Evolutionary conservation across 208 protist species (phyloP).

Genomic region (Trichomonas tenax): DNA sequence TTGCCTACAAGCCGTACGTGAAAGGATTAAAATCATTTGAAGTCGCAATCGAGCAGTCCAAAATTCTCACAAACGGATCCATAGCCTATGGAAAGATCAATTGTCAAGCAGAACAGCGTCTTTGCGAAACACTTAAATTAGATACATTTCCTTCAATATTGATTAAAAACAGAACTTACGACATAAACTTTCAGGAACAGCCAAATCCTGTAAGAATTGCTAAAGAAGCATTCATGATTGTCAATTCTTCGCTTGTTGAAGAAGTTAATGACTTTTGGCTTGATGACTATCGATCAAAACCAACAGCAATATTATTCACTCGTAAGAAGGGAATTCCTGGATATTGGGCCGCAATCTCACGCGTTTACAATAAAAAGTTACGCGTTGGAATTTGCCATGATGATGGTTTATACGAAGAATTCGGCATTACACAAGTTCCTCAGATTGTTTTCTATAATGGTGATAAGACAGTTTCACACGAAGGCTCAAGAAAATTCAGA

Average conservation of each 20-base stretch:
- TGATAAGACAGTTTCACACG: neutral
- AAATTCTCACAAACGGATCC: constrained; percentile 5
- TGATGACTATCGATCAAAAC: neutral
- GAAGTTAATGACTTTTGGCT: neutral
- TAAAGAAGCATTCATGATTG: neutral
- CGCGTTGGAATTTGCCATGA: constrained; percentile 9
- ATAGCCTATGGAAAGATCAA: neutral
- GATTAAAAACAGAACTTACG: neutral
- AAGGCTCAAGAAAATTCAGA: neutral
- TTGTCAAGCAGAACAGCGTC: neutral
- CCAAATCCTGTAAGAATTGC: neutral
- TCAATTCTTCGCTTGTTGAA: neutral
- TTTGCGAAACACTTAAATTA: neutral
- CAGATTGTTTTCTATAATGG: neutral
- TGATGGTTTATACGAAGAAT: neutral
- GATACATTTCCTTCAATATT: neutral
- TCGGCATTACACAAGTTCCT: neutral
- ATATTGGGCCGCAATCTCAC: neutral
- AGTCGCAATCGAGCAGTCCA: neutral
- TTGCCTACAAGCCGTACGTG: neutral
- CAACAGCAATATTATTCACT: constrained; percentile 8
- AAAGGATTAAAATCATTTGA: neutral
- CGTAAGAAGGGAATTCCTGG: neutral
- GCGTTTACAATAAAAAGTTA: neutral
- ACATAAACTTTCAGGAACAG: neutral